These are phyloP conservation scores for Schizopora paradoxa DNA, from an alignment of 1,284 basidiomycete genomes.

Conservation along the genomic window DNA sequence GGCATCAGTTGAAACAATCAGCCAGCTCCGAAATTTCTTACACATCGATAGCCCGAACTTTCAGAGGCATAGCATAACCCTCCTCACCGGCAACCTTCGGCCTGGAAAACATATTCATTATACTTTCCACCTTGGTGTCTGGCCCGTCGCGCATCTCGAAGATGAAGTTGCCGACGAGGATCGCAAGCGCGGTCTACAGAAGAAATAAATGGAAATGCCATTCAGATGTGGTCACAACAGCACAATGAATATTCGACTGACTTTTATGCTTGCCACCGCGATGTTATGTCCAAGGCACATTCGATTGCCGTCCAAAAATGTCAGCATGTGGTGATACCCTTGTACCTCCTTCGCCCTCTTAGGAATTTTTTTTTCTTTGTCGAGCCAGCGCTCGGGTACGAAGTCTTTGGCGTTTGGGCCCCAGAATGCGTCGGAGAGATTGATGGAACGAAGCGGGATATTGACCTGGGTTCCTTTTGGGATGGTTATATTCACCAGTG, in stretches of 20 bases:
- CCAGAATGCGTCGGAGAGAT: not conserved
- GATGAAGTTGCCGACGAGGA: slow-evolving; percentile 19
- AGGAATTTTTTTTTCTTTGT: not conserved
- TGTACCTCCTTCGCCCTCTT: not conserved
- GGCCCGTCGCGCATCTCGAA: slow-evolving; percentile 19
- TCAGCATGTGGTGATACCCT: not conserved
- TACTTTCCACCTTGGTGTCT: slow-evolving; percentile 16
- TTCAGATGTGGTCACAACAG: too few species aligned
- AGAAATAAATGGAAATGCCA: too few species aligned
- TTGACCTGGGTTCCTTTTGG: not conserved
- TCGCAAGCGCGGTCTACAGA: slow-evolving; percentile 9
- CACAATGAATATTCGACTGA: too few species aligned
- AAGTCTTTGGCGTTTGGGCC: not conserved
- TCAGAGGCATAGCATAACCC: slow-evolving; percentile 2
- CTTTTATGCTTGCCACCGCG: too few species aligned
- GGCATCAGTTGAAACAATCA: too few species aligned
- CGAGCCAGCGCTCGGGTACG: not conserved
- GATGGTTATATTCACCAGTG: not conserved
- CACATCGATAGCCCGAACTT: too few species aligned
- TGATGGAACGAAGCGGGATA: not conserved
- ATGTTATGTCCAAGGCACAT: not conserved
- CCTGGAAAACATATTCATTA: not conserved
- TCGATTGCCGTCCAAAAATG: not conserved
- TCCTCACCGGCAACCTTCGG: slow-evolving; percentile 2
- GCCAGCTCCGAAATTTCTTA: too few species aligned